Evolutionary conservation across 345 rosid genomes (phyloP), one percentile per base, ranked within the genome.

Genomic region (Combretum micranthum): DNA sequence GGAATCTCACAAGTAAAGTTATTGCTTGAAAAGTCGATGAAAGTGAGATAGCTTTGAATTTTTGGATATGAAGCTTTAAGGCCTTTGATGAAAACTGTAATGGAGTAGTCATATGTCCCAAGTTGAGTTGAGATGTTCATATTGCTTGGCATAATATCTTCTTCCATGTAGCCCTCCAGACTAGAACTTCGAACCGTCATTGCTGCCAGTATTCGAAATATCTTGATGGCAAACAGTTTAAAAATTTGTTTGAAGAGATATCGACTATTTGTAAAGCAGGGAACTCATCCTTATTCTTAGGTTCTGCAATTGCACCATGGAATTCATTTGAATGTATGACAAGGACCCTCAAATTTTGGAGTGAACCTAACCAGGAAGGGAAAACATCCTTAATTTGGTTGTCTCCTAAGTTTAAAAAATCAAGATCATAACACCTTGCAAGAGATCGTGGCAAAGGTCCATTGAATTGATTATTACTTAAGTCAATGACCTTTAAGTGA

Each of bases 21-120:
- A 25, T 62, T 75, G 47, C 62, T 42, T 0, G 69, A 71, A n/a
- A 72, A 43, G 58, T 68, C 67, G 12, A 72, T 37, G 13, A 37
- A 16, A 0, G 4, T 50, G 11, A 68, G 39, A 54, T 0, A 22
- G 0, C 55, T 39, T 13, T 0, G 17, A 13, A 75, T 62, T 63
- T 58, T 57, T 1, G 50, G 42, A 5, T 63, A 61, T 7, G 19
- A 12, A 20, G 2, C 6, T 3, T 54, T 20, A 2, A 3, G 17
- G 2, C 71, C 71, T 59, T 65, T 65, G 55, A 20, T 55, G 18
- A 10, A 44, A 2, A 73, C 32, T 9, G 43, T 57, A 51, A 64
- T 16, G 45, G 70, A 47, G 39, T 54, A 63, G 0, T 21, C 42
- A 37, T 37, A 56, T 15, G 37, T 19, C 20, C 15, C 39, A 17